A percentile compares a stretch with the other conserved stretches of the same genome.
Conservation (phyloP, 305 asterid species). For the Fraxinus angustifolia region DNA sequence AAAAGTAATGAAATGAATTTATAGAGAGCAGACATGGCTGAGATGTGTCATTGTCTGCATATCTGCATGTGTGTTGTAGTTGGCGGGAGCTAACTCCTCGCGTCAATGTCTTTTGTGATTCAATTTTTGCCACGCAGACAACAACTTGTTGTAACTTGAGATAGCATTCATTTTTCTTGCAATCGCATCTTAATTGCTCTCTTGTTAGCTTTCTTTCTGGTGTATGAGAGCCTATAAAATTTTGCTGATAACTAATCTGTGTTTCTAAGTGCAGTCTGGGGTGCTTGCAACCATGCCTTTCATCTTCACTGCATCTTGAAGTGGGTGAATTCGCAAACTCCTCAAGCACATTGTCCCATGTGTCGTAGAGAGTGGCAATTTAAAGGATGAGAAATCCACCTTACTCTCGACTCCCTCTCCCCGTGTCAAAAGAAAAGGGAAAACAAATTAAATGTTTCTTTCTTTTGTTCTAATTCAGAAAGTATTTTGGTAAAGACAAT, state of each 20-base stretch:
- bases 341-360: constrained; percentile 91
- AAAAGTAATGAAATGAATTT: not conserved
- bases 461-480: not conserved
- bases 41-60: not conserved
- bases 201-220: not conserved
- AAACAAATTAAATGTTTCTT: not conserved
- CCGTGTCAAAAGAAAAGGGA: not conserved
- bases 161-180: not conserved
- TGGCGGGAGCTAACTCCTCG: not conserved
- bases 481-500: not conserved
- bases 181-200: not conserved
- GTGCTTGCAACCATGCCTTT: constrained; percentile 86
- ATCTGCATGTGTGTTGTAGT: not conserved
- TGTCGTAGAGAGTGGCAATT: constrained; percentile 95
- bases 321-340: constrained; percentile 88
- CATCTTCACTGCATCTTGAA: constrained; percentile 91
- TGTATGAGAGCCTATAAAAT: not conserved
- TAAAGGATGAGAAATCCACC: constrained; percentile 39
- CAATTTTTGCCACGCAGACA: not conserved
- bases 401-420: not conserved
- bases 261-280: constrained; percentile 54
- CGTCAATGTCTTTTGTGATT: not conserved
- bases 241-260: not conserved
- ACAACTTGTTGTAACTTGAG: not conserved
- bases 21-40: not conserved